Conservation (phyloP, 2,329 filamentous ascomycete species). For the Botrytis sinoallii region DNA sequence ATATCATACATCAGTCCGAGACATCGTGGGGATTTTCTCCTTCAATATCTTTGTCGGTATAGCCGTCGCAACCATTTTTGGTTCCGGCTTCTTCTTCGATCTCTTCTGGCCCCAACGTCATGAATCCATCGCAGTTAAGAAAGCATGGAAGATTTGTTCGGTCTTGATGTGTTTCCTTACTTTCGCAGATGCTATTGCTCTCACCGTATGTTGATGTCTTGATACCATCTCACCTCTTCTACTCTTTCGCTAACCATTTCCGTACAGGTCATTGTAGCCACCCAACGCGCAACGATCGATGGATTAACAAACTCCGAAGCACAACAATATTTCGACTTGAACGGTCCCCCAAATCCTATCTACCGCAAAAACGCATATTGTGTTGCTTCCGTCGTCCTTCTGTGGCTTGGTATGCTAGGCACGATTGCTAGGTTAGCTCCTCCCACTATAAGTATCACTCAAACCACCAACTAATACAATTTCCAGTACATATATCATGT, state of each 20-base stretch:
- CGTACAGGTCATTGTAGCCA: constrained; percentile 45
- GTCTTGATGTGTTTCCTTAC: constrained; percentile 48
- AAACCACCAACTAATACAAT: neutral
- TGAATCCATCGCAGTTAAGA: constrained; percentile 47
- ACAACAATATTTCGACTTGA: constrained; percentile 36
- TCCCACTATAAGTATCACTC: neutral
- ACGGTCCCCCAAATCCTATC: constrained; percentile 39
- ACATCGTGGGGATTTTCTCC: constrained; percentile 52
- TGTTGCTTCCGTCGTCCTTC: constrained; percentile 49
- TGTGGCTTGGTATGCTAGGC: constrained; percentile 51
- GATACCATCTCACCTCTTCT: neutral
- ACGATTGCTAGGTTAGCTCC: constrained; percentile 45
- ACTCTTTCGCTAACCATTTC: neutral
- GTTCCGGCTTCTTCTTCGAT: constrained; percentile 59
- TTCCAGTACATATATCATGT: constrained; percentile 39
- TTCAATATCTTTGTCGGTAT: constrained; percentile 60
- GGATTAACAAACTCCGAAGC: constrained; percentile 38
- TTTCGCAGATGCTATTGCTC: constrained; percentile 46
- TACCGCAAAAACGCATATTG: constrained; percentile 51
- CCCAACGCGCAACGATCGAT: constrained; percentile 44
- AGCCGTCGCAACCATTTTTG: constrained; percentile 56
- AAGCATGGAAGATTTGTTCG: constrained; percentile 53
- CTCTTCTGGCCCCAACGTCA: constrained; percentile 57
- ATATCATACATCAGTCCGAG: constrained; percentile 50
- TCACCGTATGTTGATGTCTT: constrained; percentile 40